phyloP scores from a whole-genome alignment of 2,329 filamentous ascomycete genomes.

The Aspergillus japonicus region DNA sequence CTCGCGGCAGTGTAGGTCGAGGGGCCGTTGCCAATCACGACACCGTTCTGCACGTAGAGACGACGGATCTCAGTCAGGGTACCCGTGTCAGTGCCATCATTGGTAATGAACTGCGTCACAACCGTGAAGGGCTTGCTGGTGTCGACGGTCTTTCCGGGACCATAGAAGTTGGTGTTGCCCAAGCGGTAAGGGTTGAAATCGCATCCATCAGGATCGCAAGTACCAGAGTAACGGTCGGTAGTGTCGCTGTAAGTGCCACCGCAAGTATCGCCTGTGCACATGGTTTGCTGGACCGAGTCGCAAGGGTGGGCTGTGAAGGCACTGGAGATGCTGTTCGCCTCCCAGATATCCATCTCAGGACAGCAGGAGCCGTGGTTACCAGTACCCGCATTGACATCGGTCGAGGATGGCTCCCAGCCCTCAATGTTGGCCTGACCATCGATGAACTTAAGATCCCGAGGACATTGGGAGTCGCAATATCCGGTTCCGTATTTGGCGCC shows the following conservation, averaged over 20 bases:
- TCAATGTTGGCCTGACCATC: constrained; percentile 55
- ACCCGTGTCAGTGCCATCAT: constrained; percentile 51
- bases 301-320: constrained; percentile 68
- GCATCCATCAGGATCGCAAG: constrained; percentile 68
- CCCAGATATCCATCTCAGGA: constrained; percentile 69
- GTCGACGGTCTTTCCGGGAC: constrained; percentile 55
- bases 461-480: constrained; percentile 64
- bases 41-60: constrained; percentile 64
- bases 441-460: constrained; percentile 49
- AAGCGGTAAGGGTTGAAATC: constrained; percentile 69
- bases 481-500: constrained; percentile 63
- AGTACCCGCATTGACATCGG: constrained; percentile 55
- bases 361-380: constrained; percentile 62
- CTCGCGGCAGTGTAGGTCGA: constrained; percentile 48
- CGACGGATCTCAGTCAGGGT: constrained; percentile 61
- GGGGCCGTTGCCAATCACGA: constrained; percentile 57
- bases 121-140: constrained; percentile 62
- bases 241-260: constrained; percentile 55
- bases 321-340: constrained; percentile 65
- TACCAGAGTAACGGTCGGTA: constrained; percentile 57
- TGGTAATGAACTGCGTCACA: constrained; percentile 64
- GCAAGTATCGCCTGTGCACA: constrained; percentile 54
- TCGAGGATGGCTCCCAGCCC: constrained; percentile 52
- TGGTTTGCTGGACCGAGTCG: constrained; percentile 49
- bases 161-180: constrained; percentile 65